Base-by-base conservation (phyloP, 2,329 filamentous ascomycete genomes). In the Aspergillus fijiensis region DNA sequence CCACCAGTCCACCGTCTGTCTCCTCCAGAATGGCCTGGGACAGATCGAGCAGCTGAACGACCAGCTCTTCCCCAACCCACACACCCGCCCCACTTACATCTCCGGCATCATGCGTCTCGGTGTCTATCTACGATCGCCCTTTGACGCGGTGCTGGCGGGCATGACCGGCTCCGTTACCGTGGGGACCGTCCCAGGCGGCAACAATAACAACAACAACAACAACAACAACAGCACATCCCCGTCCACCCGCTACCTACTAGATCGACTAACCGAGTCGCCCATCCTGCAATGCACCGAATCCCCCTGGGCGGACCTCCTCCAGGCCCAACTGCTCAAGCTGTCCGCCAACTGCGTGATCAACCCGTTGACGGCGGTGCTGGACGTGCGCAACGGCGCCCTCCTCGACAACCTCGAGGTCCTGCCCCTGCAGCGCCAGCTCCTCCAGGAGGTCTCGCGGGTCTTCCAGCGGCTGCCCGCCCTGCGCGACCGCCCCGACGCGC, bases 21-120 rank as follows among this genome's bases (percentile, higher is more conserved):
- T 53, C 10, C 49, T 53, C n/a, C 57, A 58, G 45, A 58, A 58
- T 47, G 55, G 55, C 10, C 35, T 51, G 11, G 55, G 57, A 1
- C 51, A 58, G 42, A 48, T 53, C 29, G 56, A 58, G 42, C 49
- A 53, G 35, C 27, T 53, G 29, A 53, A 49, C 11, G 39, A 49
- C 14, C 35, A 35, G 10, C 21, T 54, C 25, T 59, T 54, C 57
- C 29, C 39, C n/a, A 29, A 59, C 47, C 50, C 57, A 33, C 16
- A 19, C 11, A 48, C 29, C 21, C 35, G 51, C 31, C 55, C 21
- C 27, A 54, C 45, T 5, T 49, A 48, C 21, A 39, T 59, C 35
- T 59, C 53, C 53, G 51, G 57, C 21, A 54, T 59, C 35, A 55
- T 55, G 51, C 57, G 51, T 2, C 51, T 49, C 49, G 51, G 57